Base-by-base conservation (phyloP, 345 rosid genomes). In the Noccaea caerulescens region DNA sequence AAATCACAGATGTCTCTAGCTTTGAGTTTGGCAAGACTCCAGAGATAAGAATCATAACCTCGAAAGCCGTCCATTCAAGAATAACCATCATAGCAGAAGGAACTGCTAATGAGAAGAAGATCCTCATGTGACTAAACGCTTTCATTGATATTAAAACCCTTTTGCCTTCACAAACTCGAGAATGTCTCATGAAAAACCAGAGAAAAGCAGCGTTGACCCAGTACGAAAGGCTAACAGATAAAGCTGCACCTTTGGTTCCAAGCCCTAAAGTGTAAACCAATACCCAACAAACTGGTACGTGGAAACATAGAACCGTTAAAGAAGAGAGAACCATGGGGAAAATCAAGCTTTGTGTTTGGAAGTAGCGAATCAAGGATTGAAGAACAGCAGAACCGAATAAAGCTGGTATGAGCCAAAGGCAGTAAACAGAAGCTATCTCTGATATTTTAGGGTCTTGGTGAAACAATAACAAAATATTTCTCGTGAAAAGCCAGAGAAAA, bases 1-100 rank as follows among this genome's bases (percentile, higher is more conserved):
- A 87, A 34, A 87, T 42, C 11, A 82, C 87, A 14, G 88, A 76
- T 7, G 88, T 80, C 79, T 88, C 88, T 13, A 85, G 80, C 70
- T 75, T 79, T 7, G 87, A 66, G 73, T 88, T 66, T 0, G 90
- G 86, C 45, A 84, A 73, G 50, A 80, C 69, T n/a, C 86, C 93
- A 11, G 84, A 79, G 6, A 84, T 56, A 12, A 87, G 53, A 58
- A 80, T 41, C 38, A 87, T 63, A 16, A 81, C 20, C 77, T 87
- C 90, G 63, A 60, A 82, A 1, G 83, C 67, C 88, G 87, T 84
- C 85, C 87, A 80, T 47, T 85, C 84, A 4, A 87, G 70, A 76
- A 83, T 30, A 49, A 72, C 47, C 93, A 88, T 85, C 32, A 84
- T 34, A 13, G 80, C 82, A 56, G 93, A 77, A 10, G 93, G 87